Conservation (phyloP, 768 basidiomycete species). For the Tulasnella sp. region DNA sequence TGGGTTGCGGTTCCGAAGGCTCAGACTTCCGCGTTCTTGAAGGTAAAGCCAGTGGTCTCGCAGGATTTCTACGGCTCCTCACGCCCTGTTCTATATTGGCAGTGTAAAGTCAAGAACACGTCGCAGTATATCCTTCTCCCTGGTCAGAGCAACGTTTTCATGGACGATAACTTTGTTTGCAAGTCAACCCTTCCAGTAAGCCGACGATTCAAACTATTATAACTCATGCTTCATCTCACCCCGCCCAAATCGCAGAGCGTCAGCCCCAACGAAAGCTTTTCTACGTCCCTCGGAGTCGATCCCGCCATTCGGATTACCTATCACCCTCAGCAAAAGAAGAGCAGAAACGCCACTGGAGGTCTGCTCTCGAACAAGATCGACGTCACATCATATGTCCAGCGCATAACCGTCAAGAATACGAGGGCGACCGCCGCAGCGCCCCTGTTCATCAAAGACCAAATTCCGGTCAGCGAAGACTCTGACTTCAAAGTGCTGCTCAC, state of each 20-base stretch:
- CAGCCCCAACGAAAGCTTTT: slow-evolving; percentile 33
- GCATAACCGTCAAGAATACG: slow-evolving; percentile 36
- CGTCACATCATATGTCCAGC: slow-evolving; percentile 32
- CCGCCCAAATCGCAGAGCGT: slow-evolving; percentile 23
- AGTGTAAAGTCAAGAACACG: slow-evolving; percentile 34
- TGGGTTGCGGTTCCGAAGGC: slow-evolving; percentile 36
- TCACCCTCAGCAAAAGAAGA: slow-evolving; percentile 33
- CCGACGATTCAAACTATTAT: not conserved
- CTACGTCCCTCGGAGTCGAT: slow-evolving; percentile 37
- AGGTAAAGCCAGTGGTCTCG: not conserved
- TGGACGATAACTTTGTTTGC: slow-evolving; percentile 38
- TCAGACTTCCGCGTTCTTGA: slow-evolving; percentile 19
- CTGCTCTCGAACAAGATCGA: slow-evolving; percentile 28
- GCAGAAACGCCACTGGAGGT: slow-evolving; percentile 14
- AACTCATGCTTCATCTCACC: not conserved
- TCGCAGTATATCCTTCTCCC: slow-evolving; percentile 31
- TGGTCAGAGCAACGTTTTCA: slow-evolving; percentile 35
- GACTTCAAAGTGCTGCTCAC: slow-evolving; percentile 33
- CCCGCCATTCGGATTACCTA: slow-evolving; percentile 37
- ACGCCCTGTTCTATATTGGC: not conserved
- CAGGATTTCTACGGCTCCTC: not conserved
- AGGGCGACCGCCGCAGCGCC: not conserved
- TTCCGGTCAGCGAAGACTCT: slow-evolving; percentile 35
- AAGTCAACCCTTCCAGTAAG: slow-evolving; percentile 36
- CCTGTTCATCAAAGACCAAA: slow-evolving; percentile 36